These are phyloP conservation scores for Botrytis tulipae DNA, from an alignment of 2,329 filamentous ascomycete species.

Conservation along the genomic window DNA sequence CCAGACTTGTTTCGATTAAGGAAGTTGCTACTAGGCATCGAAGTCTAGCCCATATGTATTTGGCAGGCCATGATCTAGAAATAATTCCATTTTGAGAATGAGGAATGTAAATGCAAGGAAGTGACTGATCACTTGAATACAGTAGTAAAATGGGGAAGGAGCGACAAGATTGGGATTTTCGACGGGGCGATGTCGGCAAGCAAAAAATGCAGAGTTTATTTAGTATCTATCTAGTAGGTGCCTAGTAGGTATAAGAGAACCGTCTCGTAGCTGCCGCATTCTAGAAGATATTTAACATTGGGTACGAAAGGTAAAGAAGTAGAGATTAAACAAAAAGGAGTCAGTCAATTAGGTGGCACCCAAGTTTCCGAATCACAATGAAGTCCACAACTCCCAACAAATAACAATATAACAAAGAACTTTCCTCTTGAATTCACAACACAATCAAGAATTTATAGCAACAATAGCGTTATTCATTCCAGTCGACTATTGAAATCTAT, in stretches of 20 bases:
- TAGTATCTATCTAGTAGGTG: not conserved
- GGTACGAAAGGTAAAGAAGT: not conserved
- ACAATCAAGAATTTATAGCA: not conserved
- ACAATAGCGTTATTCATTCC: not conserved
- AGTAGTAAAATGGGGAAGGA: not conserved
- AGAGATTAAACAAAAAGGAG: not conserved
- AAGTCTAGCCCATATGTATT: not conserved
- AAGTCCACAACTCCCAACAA: not conserved
- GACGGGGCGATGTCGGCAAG: not conserved
- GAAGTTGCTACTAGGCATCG: not conserved
- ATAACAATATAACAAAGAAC: not conserved
- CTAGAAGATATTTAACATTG: not conserved
- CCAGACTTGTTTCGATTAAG: not conserved
- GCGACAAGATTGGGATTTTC: not conserved
- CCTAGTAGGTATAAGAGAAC: not conserved
- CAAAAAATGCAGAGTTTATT: too few species aligned
- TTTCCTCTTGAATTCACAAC: too few species aligned
- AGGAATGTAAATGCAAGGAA: not conserved
- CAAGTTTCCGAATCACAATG: not conserved
- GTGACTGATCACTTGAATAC: not conserved
- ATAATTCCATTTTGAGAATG: not conserved
- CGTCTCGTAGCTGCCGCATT: not conserved
- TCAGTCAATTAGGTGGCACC: not conserved
- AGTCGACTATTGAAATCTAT: conserved; percentile 2
- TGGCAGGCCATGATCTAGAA: not conserved